These are phyloP conservation scores for Phycomyces blakesleeanus DNA, from an alignment of 192 early-diverging fungal species.

Conservation along the genomic window DNA sequence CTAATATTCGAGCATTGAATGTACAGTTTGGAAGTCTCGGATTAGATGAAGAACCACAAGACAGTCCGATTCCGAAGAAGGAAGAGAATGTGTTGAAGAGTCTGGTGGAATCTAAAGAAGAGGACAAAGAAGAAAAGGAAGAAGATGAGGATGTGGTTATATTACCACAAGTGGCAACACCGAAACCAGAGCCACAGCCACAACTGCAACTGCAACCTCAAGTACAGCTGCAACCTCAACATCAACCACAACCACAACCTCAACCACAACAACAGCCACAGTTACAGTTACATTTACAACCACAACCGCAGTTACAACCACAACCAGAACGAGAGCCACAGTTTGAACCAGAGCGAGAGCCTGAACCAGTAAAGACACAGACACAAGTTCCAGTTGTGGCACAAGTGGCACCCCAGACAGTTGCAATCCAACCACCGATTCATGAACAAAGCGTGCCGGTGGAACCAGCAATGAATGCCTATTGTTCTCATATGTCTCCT, in stretches of 20 bases:
- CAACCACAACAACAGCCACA: neutral
- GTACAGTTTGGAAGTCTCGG: conserved; percentile 31
- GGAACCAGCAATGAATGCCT: too few relatives aligned
- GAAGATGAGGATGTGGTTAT: conserved; percentile 5
- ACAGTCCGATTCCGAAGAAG: conserved; percentile 8
- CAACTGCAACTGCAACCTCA: neutral
- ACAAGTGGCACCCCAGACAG: too few relatives aligned
- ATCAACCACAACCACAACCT: neutral
- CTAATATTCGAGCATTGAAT: conserved; percentile 9
- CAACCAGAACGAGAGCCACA: too few relatives aligned
- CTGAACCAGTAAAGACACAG: too few relatives aligned
- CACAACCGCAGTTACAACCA: neutral
- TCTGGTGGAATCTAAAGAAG: neutral
- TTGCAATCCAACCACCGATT: too few relatives aligned
- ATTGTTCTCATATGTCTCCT: too few relatives aligned
- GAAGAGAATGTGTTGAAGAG: conserved; percentile 2
- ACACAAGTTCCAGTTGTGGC: too few relatives aligned
- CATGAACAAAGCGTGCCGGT: too few relatives aligned
- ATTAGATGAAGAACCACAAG: too few relatives aligned
- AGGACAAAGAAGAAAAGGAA: neutral
- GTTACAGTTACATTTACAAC: neutral
- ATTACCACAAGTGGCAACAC: neutral
- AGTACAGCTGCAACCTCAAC: neutral
- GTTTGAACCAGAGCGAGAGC: too few relatives aligned
- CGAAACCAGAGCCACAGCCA: neutral